Evolutionary conservation across 2,329 filamentous ascomycete genomes (phyloP).

Genomic region (Ascochyta rabiei): DNA sequence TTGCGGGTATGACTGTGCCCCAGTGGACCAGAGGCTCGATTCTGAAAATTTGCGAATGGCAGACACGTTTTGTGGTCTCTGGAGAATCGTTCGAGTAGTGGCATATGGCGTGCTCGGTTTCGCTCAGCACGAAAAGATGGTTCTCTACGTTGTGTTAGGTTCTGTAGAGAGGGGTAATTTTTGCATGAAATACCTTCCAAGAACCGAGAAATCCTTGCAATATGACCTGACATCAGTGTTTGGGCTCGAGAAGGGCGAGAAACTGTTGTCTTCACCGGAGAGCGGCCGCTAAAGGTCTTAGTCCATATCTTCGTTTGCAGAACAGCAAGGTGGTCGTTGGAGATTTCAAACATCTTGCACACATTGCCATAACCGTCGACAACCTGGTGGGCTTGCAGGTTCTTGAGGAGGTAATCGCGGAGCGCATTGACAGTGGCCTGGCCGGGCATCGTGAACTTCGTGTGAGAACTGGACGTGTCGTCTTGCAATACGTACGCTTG

Average conservation of each 20-base stretch:
- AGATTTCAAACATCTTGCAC: background rate
- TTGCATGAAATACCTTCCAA: background rate
- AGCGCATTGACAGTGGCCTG: slow-evolving; percentile 1
- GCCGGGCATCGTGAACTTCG: slow-evolving; percentile 3
- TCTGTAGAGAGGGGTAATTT: background rate
- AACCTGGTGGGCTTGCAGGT: background rate
- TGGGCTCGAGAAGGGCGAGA: background rate
- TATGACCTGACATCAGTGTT: background rate
- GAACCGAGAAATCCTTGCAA: background rate
- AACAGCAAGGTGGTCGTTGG: background rate
- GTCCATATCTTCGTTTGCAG: slow-evolving; percentile 8
- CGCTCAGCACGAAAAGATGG: background rate
- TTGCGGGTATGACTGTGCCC: slow-evolving; percentile 2
- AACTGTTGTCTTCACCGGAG: background rate
- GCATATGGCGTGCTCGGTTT: background rate
- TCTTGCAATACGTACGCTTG: background rate
- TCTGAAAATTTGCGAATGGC: background rate
- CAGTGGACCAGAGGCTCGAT: slow-evolving; percentile 12
- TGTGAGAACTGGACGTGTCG: background rate
- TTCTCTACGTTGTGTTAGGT: background rate
- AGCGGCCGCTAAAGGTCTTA: background rate
- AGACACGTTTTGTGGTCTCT: background rate
- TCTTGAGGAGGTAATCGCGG: background rate
- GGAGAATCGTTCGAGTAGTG: background rate
- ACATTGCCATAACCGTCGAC: background rate